Evolutionary conservation across 768 basidiomycete species (phyloP).

Genomic region (Pisolithus tinctorius): DNA sequence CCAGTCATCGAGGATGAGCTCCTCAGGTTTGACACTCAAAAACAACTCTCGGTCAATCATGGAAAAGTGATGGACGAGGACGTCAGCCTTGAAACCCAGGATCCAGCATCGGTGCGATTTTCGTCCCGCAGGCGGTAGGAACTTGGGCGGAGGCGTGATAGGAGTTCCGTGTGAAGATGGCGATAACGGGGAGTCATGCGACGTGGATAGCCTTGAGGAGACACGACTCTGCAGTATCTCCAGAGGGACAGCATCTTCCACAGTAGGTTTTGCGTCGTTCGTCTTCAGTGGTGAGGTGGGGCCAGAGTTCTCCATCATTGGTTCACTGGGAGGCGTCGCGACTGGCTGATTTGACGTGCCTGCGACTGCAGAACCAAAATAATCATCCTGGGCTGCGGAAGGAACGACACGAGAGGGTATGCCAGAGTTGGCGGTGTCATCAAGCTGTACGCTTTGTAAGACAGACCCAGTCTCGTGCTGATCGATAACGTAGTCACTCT

Average conservation of each 20-base stretch:
- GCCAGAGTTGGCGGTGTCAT: slow-evolving; percentile 8
- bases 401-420: slow-evolving; percentile 17
- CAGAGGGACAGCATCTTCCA: slow-evolving; percentile 57
- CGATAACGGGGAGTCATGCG: slow-evolving; percentile 22
- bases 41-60: slow-evolving; percentile 89
- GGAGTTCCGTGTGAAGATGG: slow-evolving; percentile 7
- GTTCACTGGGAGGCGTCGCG: slow-evolving; percentile 10
- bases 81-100: slow-evolving; percentile 51
- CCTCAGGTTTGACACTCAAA: slow-evolving; percentile 79
- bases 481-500: slow-evolving; percentile 22
- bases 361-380: slow-evolving; percentile 13
- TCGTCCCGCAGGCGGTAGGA: slow-evolving; percentile 31
- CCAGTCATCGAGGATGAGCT: slow-evolving; percentile 75
- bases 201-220: slow-evolving; percentile 30
- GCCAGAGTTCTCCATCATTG: not conserved
- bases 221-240: slow-evolving; percentile 63
- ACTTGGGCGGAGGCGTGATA: slow-evolving; percentile 27
- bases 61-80: slow-evolving; percentile 70
- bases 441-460: slow-evolving; percentile 4
- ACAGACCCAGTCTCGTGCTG: slow-evolving; percentile 26
- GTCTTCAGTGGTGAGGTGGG: slow-evolving; percentile 26
- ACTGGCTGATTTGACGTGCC: slow-evolving; percentile 12
- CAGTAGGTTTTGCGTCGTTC: slow-evolving; percentile 41
- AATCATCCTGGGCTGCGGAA: slow-evolving; percentile 18
- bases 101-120: slow-evolving; percentile 68